Conservation (phyloP, 108 stramenopile genomes). For the Discostella stelligeroides region DNA sequence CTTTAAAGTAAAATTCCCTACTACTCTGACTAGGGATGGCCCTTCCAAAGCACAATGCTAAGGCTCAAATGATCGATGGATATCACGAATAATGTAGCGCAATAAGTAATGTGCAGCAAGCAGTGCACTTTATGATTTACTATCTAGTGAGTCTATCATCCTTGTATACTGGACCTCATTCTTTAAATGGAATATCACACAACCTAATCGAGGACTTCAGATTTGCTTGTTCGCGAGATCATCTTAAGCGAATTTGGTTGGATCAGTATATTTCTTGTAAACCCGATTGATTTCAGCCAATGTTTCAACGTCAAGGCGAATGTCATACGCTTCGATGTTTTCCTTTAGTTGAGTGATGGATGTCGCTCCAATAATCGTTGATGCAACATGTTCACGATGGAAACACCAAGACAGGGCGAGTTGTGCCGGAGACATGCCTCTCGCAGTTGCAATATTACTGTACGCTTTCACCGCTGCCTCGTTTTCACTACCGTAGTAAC, state of each 20-base stretch:
- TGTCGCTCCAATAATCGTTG: slow-evolving; percentile 94
- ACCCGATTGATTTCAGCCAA: slow-evolving; percentile 62
- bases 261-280: slow-evolving; percentile 84
- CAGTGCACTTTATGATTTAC: too few species aligned
- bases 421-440: slow-evolving; percentile 71
- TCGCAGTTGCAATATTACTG: slow-evolving; percentile 60
- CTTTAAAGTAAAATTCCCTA: too few species aligned
- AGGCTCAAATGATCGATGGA: too few species aligned
- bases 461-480: slow-evolving; percentile 80
- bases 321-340: slow-evolving; percentile 65
- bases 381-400: slow-evolving; percentile 78
- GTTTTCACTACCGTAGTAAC: slow-evolving; percentile 68
- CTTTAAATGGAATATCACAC: too few species aligned
- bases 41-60: too few species aligned
- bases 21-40: too few species aligned
- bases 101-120: too few species aligned
- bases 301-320: slow-evolving; percentile 58
- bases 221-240: too few species aligned
- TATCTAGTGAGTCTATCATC: too few species aligned
- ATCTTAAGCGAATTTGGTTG: slow-evolving; percentile 55
- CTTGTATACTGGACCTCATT: too few species aligned
- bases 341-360: slow-evolving; percentile 81
- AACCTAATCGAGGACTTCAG: too few species aligned
- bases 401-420: slow-evolving; percentile 90
- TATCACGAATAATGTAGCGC: too few species aligned